A percentile compares a stretch with the other conserved stretches of the same genome.
These are phyloP conservation scores for Wallacemonas sp. DNA, from an alignment of 208 protist species.

Conservation along the genomic window DNA sequence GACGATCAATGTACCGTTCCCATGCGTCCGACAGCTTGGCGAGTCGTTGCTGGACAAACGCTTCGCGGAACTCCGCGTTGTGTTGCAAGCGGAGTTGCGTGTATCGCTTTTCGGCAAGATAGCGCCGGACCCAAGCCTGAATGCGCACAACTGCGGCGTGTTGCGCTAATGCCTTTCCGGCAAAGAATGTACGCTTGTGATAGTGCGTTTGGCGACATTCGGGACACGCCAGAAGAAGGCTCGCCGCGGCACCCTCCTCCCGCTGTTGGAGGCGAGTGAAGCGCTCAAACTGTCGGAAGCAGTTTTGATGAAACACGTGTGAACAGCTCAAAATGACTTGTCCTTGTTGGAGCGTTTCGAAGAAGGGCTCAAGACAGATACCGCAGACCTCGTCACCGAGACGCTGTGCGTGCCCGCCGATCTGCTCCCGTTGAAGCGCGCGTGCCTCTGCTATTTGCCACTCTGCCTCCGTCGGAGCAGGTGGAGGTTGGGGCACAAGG, in stretches of 20 bases:
- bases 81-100: constrained; percentile 36
- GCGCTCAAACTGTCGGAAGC: constrained; percentile 83
- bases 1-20: constrained; percentile 37
- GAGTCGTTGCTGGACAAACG: constrained; percentile 59
- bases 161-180: constrained; percentile 76
- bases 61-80: constrained; percentile 54
- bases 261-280: constrained; percentile 53
- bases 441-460: constrained; percentile 55
- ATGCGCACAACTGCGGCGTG: constrained; percentile 75
- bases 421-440: constrained; percentile 45
- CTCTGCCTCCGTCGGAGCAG: constrained; percentile 59
- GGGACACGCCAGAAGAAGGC: constrained; percentile 54
- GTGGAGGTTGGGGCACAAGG: constrained; percentile 65
- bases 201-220: constrained; percentile 80
- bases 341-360: constrained; percentile 35
- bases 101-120: constrained; percentile 63
- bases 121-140: constrained; percentile 61
- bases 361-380: constrained; percentile 81
- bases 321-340: constrained; percentile 86
- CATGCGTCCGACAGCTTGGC: constrained; percentile 58
- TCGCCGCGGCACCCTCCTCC: constrained; percentile 23
- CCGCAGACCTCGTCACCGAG: constrained; percentile 39
- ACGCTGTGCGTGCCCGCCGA: neutral
- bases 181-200: constrained; percentile 81
- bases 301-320: constrained; percentile 85